phyloP scores from a whole-genome alignment of 257 asterid species.

The Solanum bulbocastanum region DNA sequence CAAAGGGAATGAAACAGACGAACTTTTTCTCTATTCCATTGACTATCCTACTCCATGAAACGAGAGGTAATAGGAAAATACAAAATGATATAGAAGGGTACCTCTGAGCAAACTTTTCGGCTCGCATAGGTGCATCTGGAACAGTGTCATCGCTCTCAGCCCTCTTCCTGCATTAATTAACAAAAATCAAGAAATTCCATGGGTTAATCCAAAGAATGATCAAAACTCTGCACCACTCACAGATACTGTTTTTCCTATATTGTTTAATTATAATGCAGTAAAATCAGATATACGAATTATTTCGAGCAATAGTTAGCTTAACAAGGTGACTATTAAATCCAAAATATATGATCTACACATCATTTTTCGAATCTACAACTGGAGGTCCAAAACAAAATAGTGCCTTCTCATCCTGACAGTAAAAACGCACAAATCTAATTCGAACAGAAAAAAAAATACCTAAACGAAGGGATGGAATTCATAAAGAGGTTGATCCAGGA shows the following conservation, averaged over 20 bases:
- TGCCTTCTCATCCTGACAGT: background rate
- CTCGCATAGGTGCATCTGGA: conserved; percentile 67
- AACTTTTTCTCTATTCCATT: background rate
- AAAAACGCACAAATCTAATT: background rate
- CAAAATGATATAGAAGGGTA: background rate
- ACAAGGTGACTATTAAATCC: background rate
- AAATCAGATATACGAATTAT: background rate
- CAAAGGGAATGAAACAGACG: background rate
- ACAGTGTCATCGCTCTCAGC: conserved; percentile 80
- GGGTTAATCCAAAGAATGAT: background rate
- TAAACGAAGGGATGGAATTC: conserved; percentile 75
- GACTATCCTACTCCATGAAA: background rate
- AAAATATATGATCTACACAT: background rate
- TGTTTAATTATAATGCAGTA: background rate
- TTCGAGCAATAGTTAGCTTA: background rate
- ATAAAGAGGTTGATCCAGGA: conserved; percentile 82
- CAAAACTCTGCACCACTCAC: background rate
- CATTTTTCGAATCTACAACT: background rate
- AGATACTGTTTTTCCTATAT: background rate
- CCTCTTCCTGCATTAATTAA: conserved; percentile 46
- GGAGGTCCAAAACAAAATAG: background rate
- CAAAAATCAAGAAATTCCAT: background rate
- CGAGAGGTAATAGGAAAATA: background rate
- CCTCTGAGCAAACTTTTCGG: conserved; percentile 82
- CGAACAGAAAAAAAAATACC: conserved; percentile 16